phyloP scores from a whole-genome alignment of 2,329 filamentous ascomycete genomes.

The Hypoxylon rubiginosum region DNA sequence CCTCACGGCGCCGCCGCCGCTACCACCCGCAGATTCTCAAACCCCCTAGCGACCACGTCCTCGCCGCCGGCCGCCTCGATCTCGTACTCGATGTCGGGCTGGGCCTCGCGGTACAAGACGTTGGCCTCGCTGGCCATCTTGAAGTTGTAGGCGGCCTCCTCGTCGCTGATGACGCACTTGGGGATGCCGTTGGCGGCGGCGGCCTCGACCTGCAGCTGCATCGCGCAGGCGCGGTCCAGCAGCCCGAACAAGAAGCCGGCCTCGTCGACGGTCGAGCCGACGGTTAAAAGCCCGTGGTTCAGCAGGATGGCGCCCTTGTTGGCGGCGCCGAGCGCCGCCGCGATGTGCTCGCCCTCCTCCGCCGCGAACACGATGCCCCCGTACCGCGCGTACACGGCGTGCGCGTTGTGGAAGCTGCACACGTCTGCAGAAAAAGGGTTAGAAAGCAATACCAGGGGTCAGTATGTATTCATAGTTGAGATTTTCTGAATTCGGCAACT shows the following conservation, averaged over 20 bases:
- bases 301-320: constrained; percentile 74
- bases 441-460: not conserved
- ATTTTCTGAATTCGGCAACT: not conserved
- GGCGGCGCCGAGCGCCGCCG: constrained; percentile 68
- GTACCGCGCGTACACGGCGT: constrained; percentile 72
- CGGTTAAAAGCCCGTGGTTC: constrained; percentile 80
- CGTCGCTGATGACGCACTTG: constrained; percentile 59
- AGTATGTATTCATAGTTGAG: not conserved
- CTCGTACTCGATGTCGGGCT: constrained; percentile 53
- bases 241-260: constrained; percentile 78
- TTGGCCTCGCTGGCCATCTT: constrained; percentile 53
- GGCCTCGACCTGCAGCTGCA: constrained; percentile 77
- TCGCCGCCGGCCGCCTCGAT: constrained; percentile 51
- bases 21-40: constrained; percentile 41
- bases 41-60: constrained; percentile 50
- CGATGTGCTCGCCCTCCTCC: constrained; percentile 75
- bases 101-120: constrained; percentile 52
- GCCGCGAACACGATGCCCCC: constrained; percentile 67
- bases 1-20: constrained; percentile 31
- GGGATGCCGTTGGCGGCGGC: constrained; percentile 63
- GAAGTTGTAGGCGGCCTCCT: constrained; percentile 59
- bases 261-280: constrained; percentile 80
- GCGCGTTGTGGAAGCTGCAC: constrained; percentile 73
- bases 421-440: constrained; percentile 59
- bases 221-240: constrained; percentile 76